These are phyloP conservation scores for Bombardia bombarda DNA, from an alignment of 495 filamentous ascomycete genomes.

Conservation along the genomic window DNA sequence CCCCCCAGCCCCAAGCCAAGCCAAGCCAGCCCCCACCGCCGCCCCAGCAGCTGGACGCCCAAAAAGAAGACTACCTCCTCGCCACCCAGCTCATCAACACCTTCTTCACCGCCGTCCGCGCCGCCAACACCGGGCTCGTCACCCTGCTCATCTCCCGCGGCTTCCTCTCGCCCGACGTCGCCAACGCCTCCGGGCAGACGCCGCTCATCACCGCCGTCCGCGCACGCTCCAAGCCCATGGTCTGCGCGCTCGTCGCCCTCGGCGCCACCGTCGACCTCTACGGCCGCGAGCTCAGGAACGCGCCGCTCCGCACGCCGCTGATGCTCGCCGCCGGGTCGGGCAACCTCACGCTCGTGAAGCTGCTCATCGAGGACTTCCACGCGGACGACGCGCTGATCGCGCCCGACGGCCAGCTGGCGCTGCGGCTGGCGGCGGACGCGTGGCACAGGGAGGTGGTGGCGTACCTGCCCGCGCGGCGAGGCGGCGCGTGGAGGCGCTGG, in stretches of 20 bases:
- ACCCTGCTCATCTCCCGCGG: slow-evolving; percentile 11
- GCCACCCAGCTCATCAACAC: slow-evolving; percentile 8
- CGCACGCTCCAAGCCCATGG: slow-evolving; percentile 19
- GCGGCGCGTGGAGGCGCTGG: slow-evolving; percentile 25
- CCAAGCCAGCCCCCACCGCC: not conserved
- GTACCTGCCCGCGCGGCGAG: slow-evolving; percentile 20
- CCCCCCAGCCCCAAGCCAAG: too few relatives aligned
- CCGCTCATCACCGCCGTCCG: slow-evolving; percentile 28
- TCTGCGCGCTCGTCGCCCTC: slow-evolving; percentile 20
- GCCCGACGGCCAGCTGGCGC: slow-evolving; percentile 21
- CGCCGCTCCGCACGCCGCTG: slow-evolving; percentile 22
- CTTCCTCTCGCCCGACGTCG: slow-evolving; percentile 21
- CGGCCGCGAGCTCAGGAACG: not conserved
- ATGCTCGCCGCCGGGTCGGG: slow-evolving; percentile 20
- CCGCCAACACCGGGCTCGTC: slow-evolving; percentile 13
- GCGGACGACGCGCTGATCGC: slow-evolving; percentile 23
- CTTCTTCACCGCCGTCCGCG: slow-evolving; percentile 14
- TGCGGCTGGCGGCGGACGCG: slow-evolving; percentile 20
- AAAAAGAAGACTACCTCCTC: not conserved
- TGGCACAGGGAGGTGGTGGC: slow-evolving; percentile 22
- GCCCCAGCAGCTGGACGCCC: not conserved
- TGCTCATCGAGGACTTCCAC: slow-evolving; percentile 15
- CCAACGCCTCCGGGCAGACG: slow-evolving; percentile 15
- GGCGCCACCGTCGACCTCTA: slow-evolving; percentile 22
- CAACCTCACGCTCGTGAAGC: slow-evolving; percentile 16